phyloP scores from a whole-genome alignment of 2,329 filamentous ascomycete species.

The Diaporthe citrichinensis region DNA sequence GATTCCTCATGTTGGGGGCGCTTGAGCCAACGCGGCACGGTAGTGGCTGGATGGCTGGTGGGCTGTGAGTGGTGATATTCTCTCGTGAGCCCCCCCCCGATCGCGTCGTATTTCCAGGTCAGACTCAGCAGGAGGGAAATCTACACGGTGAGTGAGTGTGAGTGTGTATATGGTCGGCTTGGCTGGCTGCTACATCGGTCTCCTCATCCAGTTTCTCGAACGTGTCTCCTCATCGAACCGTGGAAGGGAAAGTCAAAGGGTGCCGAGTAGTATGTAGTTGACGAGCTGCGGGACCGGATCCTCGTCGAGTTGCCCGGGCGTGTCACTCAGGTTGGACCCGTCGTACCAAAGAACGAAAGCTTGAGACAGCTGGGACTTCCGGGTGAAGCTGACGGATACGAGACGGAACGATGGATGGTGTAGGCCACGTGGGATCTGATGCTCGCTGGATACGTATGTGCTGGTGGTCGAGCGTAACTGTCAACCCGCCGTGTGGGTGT shows the following conservation, averaged over 20 bases:
- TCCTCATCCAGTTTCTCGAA: neutral
- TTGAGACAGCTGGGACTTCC: neutral
- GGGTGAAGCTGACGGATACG: neutral
- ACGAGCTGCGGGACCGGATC: neutral
- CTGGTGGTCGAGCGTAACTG: neutral
- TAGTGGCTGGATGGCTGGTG: neutral
- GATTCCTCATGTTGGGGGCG: neutral
- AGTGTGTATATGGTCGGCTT: neutral
- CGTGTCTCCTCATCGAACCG: no score
- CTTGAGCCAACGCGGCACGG: neutral
- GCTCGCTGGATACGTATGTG: neutral
- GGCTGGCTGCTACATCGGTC: neutral
- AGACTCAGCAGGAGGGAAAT: neutral
- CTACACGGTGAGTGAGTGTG: neutral
- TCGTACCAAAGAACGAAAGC: neutral
- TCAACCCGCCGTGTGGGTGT: neutral
- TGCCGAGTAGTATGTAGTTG: neutral
- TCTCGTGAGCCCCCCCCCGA: neutral
- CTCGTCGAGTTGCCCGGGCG: neutral
- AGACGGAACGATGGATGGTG: neutral
- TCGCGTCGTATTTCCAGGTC: neutral
- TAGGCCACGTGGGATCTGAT: neutral
- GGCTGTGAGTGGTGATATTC: neutral
- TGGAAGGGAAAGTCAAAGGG: neutral
- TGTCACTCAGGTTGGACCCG: no score